phyloP scores from a whole-genome alignment of 1,284 basidiomycete species.

The Leccinum subrobustum region DNA sequence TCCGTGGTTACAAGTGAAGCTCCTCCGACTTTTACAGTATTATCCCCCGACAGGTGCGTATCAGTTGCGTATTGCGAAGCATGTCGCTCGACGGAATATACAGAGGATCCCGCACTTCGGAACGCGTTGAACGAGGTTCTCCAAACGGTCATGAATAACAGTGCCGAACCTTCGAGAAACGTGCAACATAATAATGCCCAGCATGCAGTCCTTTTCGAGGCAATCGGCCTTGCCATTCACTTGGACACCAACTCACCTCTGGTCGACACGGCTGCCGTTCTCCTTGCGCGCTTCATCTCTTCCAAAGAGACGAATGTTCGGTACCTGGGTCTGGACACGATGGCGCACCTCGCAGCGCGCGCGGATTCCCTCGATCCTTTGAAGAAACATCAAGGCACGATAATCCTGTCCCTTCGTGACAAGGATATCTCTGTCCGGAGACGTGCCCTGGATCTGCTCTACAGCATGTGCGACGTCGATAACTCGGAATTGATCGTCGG shows the following conservation, averaged over 20 bases:
- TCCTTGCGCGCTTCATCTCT: conserved; percentile 89
- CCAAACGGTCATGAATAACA: conserved; percentile 89
- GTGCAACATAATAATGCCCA: conserved; percentile 99
- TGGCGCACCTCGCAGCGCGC: conserved; percentile 96
- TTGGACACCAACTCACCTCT: conserved; percentile 90
- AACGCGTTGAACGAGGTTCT: conserved; percentile 82
- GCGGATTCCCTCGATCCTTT: conserved; percentile 89
- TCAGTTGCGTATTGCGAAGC: not conserved
- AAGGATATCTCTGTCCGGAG: conserved; percentile 97
- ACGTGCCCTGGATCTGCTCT: conserved; percentile 91
- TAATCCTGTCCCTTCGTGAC: conserved; percentile 92
- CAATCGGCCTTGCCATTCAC: conserved; percentile 96
- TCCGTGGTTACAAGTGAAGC: conserved; percentile 97
- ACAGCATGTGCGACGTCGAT: conserved; percentile 97
- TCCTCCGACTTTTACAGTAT: conserved; percentile 91
- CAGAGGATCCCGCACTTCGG: conserved; percentile 83
- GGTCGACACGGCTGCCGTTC: conserved; percentile 86
- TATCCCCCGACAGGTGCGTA: conserved; percentile 87
- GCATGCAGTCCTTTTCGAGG: conserved; percentile 97
- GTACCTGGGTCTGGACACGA: conserved; percentile 96
- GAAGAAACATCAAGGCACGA: conserved; percentile 95
- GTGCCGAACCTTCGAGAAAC: conserved; percentile 89
- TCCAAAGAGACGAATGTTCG: conserved; percentile 99
- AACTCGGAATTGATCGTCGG: conserved; percentile 96
- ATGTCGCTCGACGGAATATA: conserved; percentile 7